phyloP scores from a whole-genome alignment of 2,329 filamentous ascomycete species.

The Aspergillus eucalypticola region DNA sequence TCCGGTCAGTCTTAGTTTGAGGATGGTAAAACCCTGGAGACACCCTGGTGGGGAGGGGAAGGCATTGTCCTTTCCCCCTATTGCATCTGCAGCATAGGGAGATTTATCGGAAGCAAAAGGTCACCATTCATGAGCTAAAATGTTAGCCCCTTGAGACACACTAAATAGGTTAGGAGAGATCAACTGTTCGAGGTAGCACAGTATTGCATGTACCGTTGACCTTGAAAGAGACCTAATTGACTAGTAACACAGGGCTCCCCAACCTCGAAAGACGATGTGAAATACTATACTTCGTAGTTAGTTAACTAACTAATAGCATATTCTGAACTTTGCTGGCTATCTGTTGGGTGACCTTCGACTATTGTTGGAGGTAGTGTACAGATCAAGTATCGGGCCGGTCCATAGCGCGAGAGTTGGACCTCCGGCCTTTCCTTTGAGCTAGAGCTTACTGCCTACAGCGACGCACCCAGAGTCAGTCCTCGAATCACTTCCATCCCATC shows the following conservation, averaged over 20 bases:
- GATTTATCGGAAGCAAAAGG: not conserved
- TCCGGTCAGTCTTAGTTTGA: not conserved
- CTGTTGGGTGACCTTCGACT: not conserved
- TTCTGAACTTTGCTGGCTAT: not conserved
- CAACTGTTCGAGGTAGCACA: not conserved
- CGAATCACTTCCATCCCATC: not conserved
- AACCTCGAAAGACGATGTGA: no score
- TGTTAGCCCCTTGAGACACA: not conserved
- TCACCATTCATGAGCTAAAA: not conserved
- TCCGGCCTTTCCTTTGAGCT: not conserved
- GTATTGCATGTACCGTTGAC: not conserved
- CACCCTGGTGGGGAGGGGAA: not conserved
- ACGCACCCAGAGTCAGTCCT: not conserved
- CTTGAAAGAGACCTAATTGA: no score
- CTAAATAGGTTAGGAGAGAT: not conserved
- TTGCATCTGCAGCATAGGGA: not conserved
- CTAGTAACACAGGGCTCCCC: no score
- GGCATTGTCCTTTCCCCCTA: not conserved
- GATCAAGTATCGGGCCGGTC: slow-evolving; percentile 18
- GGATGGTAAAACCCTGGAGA: not conserved
- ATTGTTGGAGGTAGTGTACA: not conserved
- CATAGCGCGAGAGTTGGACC: slow-evolving; percentile 14
- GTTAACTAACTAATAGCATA: no score
- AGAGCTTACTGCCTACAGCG: not conserved
- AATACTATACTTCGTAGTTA: no score